These are phyloP conservation scores for Ceratobasidium sp. DNA, from an alignment of 1,284 basidiomycete genomes.

Conservation along the genomic window DNA sequence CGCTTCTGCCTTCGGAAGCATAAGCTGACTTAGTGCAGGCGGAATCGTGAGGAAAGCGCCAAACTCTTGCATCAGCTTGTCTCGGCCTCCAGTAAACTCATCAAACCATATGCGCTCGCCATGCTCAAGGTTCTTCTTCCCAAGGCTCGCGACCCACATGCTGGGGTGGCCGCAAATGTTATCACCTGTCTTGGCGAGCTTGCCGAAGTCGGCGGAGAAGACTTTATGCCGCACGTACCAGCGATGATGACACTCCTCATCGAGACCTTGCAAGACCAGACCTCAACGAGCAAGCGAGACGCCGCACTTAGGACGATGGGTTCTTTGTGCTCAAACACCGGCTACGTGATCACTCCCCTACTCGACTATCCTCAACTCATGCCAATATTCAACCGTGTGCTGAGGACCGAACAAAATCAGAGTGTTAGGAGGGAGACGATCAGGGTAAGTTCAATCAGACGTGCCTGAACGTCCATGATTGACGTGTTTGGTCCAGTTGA, in stretches of 20 bases:
- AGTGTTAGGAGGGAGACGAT: constrained; percentile 86
- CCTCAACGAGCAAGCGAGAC: constrained; percentile 81
- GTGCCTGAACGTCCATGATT: too few species aligned
- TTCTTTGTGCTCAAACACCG: constrained; percentile 94
- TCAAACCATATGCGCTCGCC: constrained; percentile 96
- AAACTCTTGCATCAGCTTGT: constrained; percentile 86
- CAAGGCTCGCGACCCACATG: constrained; percentile 84
- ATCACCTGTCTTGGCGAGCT: constrained; percentile 95
- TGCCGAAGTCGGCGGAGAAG: constrained; percentile 92
- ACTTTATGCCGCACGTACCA: constrained; percentile 81
- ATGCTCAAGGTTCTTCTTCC: constrained; percentile 91
- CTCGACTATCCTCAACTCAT: constrained; percentile 91
- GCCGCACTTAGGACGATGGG: constrained; percentile 94
- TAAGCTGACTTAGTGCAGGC: constrained; percentile 53
- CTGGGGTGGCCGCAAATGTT: constrained; percentile 91
- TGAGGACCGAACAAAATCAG: constrained; percentile 82
- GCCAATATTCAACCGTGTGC: constrained; percentile 84
- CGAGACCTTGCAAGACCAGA: constrained; percentile 84
- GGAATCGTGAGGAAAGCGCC: constrained; percentile 92
- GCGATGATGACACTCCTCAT: constrained; percentile 92
- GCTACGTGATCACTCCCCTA: constrained; percentile 91
- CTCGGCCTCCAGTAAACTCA: constrained; percentile 89
- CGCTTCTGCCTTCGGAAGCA: background rate
- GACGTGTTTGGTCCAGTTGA: constrained; percentile 52
- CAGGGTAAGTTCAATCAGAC: constrained; percentile 58